Evolutionary conservation across 768 basidiomycete genomes (phyloP), one percentile per base, ranked within the genome.

Genomic region (Hemileccinum impolitum): DNA sequence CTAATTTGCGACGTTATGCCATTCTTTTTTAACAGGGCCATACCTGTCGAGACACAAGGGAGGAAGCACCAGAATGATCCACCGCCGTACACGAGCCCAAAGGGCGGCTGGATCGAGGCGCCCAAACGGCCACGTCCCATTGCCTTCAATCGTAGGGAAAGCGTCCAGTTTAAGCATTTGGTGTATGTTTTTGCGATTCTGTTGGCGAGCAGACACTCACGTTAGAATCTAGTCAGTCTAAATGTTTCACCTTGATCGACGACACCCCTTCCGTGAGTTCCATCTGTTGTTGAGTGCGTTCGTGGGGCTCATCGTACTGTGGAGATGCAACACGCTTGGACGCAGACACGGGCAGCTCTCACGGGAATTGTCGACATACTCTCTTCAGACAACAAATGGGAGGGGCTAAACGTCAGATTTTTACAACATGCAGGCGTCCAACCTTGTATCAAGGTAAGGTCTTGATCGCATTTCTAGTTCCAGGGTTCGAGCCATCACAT

Each of bases 231-330:
- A 63, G 61, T 43, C 52, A 47, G 10, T 46, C 61, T 40, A 53
- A 61, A 7, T 63, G 44, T 43, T 61, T 64, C 17, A 25, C 49
- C 23, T 51, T 63, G 50, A 47, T 63, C 23, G 62, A 63, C 31
- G 62, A 63, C 45, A 52, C 47, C 13, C 25, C 43, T 19, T 56
- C 61, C 11, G 62, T 64, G 39, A 44, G 59, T 42, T 6, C 12
- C 6, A 1, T 28, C 34, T 9, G 8, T 14, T 17, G 5, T 19
- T 6, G 3, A 3, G 17, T 28, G 17, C 4, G 11, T 30, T 28
- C 7, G 26, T 9, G 8, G n/a, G 41, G 18, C 38, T 50, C 44
- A 55, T 6, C 6, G 1, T 23, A 13, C 15, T 15, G 10, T 4
- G 35, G 17, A 63, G 61, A 63, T 63, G 61, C 52, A 49, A 50